A percentile compares a stretch with the other conserved stretches of the same genome.
phyloP scores from a whole-genome alignment of 2,329 filamentous ascomycete genomes.

The Penicillium sp. region DNA sequence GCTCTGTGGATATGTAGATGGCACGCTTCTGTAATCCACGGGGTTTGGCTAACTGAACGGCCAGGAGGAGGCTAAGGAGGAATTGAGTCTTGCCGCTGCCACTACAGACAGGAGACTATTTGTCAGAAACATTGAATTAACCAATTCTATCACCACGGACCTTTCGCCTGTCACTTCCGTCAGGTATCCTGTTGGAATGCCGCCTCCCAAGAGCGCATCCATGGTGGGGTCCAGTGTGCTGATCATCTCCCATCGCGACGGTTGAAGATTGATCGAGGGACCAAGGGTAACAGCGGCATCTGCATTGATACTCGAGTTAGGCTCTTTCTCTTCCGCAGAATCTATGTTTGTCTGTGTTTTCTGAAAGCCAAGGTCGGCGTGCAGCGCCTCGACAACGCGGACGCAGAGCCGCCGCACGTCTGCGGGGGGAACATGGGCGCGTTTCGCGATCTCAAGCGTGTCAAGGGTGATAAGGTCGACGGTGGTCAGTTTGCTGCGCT shows the following conservation, averaged over 20 bases:
- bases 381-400: slow-evolving; percentile 66
- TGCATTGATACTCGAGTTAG: slow-evolving; percentile 24
- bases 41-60: slow-evolving; percentile 77
- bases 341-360: slow-evolving; percentile 9
- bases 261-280: slow-evolving; percentile 31
- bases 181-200: slow-evolving; percentile 76
- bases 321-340: slow-evolving; percentile 10
- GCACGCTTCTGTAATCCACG: slow-evolving; percentile 70
- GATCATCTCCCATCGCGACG: slow-evolving; percentile 58
- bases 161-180: slow-evolving; percentile 92
- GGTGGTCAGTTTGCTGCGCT: slow-evolving; percentile 74
- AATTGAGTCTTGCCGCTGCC: slow-evolving; percentile 95
- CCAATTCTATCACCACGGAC: slow-evolving; percentile 36
- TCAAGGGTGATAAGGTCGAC: slow-evolving; percentile 85
- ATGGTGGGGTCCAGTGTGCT: slow-evolving; percentile 77
- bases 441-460: slow-evolving; percentile 77
- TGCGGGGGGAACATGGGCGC: slow-evolving; percentile 75
- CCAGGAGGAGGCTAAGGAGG: slow-evolving; percentile 78
- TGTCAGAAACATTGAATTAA: not conserved
- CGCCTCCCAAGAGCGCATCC: slow-evolving; percentile 72
- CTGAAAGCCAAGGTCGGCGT: slow-evolving; percentile 58
- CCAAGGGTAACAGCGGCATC: slow-evolving; percentile 19
- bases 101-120: slow-evolving; percentile 40
- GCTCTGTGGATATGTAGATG: slow-evolving; percentile 93
- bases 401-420: slow-evolving; percentile 74